phyloP scores from a whole-genome alignment of 345 rosid genomes.

The Citrus unshiu region DNA sequence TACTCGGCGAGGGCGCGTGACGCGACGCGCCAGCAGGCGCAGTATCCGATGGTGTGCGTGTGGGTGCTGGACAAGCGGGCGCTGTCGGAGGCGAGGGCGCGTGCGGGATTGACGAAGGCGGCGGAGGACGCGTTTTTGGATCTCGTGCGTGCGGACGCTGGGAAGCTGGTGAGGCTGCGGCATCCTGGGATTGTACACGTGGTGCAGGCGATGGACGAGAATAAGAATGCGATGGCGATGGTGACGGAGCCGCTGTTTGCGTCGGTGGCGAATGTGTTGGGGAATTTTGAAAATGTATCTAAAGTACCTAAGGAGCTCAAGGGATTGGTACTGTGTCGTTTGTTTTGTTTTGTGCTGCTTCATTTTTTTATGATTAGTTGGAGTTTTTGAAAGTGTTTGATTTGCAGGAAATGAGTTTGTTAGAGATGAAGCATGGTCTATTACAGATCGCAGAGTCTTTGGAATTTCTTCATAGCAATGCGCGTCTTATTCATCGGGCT shows the following conservation, averaged over 20 bases:
- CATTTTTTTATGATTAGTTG: neutral
- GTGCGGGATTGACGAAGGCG: slow-evolving; percentile 78
- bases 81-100: slow-evolving; percentile 69
- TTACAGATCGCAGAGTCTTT: slow-evolving; percentile 87
- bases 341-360: neutral
- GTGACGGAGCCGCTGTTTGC: slow-evolving; percentile 95
- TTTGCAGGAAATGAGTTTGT: slow-evolving; percentile 83
- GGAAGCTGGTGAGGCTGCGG: slow-evolving; percentile 75
- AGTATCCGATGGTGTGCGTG: slow-evolving; percentile 88
- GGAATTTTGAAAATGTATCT: slow-evolving; percentile 70
- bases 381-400: slow-evolving; percentile 1
- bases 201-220: slow-evolving; percentile 95
- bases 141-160: slow-evolving; percentile 80
- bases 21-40: slow-evolving; percentile 54
- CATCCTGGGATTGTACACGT: slow-evolving; percentile 98
- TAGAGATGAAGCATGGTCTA: slow-evolving; percentile 94
- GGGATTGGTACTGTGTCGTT: slow-evolving; percentile 54
- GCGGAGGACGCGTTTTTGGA: slow-evolving; percentile 87
- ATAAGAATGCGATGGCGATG: slow-evolving; percentile 91
- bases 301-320: slow-evolving; percentile 86
- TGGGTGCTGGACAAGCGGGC: slow-evolving; percentile 91
- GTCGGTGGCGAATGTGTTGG: slow-evolving; percentile 87
- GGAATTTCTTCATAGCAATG: slow-evolving; percentile 87
- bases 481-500: slow-evolving; percentile 80
- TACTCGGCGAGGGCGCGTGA: slow-evolving; percentile 81